Conservation (phyloP, 1,284 basidiomycete genomes). For the Peniophora sp. region DNA sequence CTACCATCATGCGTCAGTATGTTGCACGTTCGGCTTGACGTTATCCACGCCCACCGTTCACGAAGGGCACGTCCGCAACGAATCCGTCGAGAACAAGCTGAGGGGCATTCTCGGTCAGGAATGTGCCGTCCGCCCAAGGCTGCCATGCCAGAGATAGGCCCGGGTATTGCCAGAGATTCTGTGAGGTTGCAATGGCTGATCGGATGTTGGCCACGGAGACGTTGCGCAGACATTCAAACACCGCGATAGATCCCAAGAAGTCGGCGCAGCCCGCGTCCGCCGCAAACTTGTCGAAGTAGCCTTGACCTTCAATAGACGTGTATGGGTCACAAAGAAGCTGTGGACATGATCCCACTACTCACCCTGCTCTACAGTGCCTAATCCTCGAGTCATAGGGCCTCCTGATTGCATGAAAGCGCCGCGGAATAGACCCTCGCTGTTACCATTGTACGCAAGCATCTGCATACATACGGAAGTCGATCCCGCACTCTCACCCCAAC, state of each 20-base stretch:
- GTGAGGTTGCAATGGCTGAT: background rate
- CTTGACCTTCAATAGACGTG: conserved; percentile 16
- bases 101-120: conserved; percentile 18
- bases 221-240: background rate
- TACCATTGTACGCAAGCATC: conserved; percentile 22
- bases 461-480: conserved; percentile 25
- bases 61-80: conserved; percentile 19
- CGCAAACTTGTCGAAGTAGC: background rate
- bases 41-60: conserved; percentile 13
- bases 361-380: conserved; percentile 7
- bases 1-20: conserved; percentile 25
- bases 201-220: background rate
- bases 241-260: background rate
- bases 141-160: conserved; percentile 20
- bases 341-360: conserved; percentile 2
- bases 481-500: conserved; percentile 36
- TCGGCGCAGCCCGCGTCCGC: background rate
- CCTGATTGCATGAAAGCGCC: conserved; percentile 30
- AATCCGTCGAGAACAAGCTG: conserved; percentile 15
- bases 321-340: conserved; percentile 18
- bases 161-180: conserved; percentile 1
- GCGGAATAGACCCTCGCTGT: conserved; percentile 24
- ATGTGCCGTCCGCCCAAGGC: conserved; percentile 22
- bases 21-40: conserved; percentile 28
- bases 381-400: background rate